phyloP scores from a whole-genome alignment of 2,329 filamentous ascomycete genomes.

The Beauveria sp. region DNA sequence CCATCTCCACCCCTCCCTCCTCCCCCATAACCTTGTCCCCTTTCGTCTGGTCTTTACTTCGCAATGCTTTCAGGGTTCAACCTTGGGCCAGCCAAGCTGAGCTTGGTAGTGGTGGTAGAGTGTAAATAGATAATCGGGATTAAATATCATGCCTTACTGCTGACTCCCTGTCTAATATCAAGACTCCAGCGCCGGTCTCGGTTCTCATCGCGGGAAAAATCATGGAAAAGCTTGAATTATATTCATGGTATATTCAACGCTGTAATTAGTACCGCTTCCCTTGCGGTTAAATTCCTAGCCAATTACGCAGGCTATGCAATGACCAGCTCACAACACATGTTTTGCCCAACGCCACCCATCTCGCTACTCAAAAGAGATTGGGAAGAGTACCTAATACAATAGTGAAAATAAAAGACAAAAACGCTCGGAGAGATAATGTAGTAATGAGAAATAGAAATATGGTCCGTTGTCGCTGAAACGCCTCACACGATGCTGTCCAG shows the following conservation, averaged over 20 bases:
- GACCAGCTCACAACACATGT: not conserved
- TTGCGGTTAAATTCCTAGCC: constrained; percentile 1
- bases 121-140: too few relatives aligned
- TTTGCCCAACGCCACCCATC: constrained; percentile 5
- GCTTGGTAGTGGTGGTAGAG: too few relatives aligned
- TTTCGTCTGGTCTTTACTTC: too few relatives aligned
- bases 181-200: not conserved
- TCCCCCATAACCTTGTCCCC: too few relatives aligned
- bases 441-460: not conserved
- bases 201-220: not conserved
- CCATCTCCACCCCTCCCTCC: too few relatives aligned
- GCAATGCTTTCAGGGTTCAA: too few relatives aligned
- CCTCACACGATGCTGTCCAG: not conserved
- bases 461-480: not conserved
- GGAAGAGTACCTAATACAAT: not conserved
- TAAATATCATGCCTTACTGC: too few relatives aligned
- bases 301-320: constrained; percentile 2
- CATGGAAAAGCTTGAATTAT: not conserved
- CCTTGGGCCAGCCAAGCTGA: too few relatives aligned
- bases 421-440: not conserved
- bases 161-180: too few relatives aligned
- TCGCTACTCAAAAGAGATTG: constrained; percentile 4
- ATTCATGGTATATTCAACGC: constrained; percentile 2
- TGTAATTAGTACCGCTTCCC: constrained; percentile 5
- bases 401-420: not conserved